A percentile compares a stretch with the other conserved stretches of the same genome.
These are phyloP conservation scores for Petunia axillaris DNA, from an alignment of 257 asterid species.

Conservation along the genomic window DNA sequence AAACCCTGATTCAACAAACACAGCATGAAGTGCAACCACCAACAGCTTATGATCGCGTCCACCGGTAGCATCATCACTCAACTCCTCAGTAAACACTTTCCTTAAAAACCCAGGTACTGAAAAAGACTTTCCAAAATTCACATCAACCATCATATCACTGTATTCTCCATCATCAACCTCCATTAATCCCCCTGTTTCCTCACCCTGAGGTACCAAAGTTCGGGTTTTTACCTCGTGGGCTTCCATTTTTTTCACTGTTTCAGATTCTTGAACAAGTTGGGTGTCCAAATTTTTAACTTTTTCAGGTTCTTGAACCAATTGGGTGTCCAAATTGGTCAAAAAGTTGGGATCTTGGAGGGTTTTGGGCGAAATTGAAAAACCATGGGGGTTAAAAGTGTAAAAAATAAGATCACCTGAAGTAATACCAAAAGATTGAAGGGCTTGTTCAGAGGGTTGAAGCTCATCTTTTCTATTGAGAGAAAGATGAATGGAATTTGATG, in stretches of 20 bases:
- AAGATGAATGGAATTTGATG: conserved; percentile 57
- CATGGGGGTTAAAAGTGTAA: conserved; percentile 43
- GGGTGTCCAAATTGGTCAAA: background rate
- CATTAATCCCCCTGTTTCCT: conserved; percentile 30
- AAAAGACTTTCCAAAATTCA: conserved; percentile 48
- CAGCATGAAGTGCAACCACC: conserved; percentile 78
- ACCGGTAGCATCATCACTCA: conserved; percentile 41
- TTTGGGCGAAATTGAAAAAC: conserved; percentile 19
- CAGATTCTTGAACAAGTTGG: background rate
- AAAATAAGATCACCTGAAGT: conserved; percentile 74
- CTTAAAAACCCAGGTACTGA: conserved; percentile 83
- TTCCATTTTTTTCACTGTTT: conserved; percentile 11
- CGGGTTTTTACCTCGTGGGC: conserved; percentile 29
- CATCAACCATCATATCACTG: conserved; percentile 41
- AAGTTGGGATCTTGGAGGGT: conserved; percentile 13
- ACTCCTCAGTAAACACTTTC: conserved; percentile 69
- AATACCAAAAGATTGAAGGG: conserved; percentile 68
- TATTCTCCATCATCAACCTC: background rate
- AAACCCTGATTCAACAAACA: conserved; percentile 77
- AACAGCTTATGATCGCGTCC: conserved; percentile 61
- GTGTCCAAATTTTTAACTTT: too few species aligned
- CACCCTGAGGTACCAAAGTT: conserved; percentile 24
- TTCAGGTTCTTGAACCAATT: too few species aligned
- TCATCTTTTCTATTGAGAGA: conserved; percentile 81
- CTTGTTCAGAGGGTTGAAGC: conserved; percentile 49